A percentile compares a stretch with the other conserved stretches of the same genome.
phyloP scores from a whole-genome alignment of 306 rosid species.

The Lotus japonicus region DNA sequence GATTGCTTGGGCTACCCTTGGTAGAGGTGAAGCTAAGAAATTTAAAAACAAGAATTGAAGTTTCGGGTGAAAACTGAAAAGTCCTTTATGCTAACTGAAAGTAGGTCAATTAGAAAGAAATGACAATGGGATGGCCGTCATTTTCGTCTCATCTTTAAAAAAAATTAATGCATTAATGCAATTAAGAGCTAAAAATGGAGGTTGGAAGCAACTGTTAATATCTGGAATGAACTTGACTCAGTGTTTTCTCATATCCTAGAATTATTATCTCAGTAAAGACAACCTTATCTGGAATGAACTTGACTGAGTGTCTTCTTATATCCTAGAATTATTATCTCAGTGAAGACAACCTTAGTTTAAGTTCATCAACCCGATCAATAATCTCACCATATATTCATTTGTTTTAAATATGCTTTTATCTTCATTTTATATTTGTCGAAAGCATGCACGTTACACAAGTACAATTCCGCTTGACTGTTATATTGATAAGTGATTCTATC shows the following conservation, averaged over 20 bases:
- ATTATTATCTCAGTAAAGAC: neutral
- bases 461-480: too few relatives aligned
- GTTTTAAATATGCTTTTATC: too few relatives aligned
- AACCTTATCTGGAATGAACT: neutral
- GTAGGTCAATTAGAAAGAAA: neutral
- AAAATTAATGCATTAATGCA: too few relatives aligned
- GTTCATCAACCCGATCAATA: too few relatives aligned
- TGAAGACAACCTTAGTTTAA: too few relatives aligned
- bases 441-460: too few relatives aligned
- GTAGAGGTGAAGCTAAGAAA: neutral
- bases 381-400: too few relatives aligned
- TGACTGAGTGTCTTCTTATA: neutral
- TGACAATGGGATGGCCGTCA: neutral
- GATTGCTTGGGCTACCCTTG: neutral
- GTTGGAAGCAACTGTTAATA: neutral
- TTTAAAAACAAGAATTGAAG: constrained; percentile 5
- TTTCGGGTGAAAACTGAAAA: neutral
- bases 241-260: neutral
- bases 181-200: neutral
- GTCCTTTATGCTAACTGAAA: neutral
- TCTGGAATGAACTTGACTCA: neutral
- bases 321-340: neutral
- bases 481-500: too few relatives aligned
- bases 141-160: neutral
- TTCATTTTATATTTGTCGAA: too few relatives aligned